Percentiles rank a stretch among this genome's conserved stretches.
Evolutionary conservation across 2,329 filamentous ascomycete genomes (phyloP).

Genomic region (Stenocarpella maydis): DNA sequence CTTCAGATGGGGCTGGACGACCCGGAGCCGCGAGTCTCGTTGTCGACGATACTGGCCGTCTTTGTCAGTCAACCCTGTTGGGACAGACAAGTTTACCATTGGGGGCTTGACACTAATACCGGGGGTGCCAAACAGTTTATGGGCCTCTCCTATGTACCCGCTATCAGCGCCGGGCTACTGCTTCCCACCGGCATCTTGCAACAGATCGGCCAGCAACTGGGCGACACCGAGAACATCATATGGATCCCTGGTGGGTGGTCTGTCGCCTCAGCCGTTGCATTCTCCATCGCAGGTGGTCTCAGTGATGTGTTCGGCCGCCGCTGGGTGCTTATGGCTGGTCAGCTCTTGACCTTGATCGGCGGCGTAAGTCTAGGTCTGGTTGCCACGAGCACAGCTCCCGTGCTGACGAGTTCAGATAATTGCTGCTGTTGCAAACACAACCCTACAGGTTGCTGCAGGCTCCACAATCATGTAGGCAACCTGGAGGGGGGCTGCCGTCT

Average conservation of each 20-base stretch:
- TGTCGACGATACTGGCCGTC: constrained; percentile 30
- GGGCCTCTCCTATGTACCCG: constrained; percentile 29
- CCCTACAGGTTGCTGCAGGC: constrained; percentile 41
- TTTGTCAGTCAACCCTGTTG: constrained; percentile 22
- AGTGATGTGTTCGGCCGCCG: constrained; percentile 37
- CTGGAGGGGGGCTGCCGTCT: no score
- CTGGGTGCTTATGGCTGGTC: constrained; percentile 36
- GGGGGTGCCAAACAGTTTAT: constrained; percentile 25
- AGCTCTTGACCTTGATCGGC: constrained; percentile 35
- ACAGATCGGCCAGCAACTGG: constrained; percentile 38
- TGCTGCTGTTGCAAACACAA: constrained; percentile 40
- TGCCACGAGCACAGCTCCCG: no score
- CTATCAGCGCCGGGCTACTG: constrained; percentile 36
- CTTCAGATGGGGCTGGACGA: not conserved
- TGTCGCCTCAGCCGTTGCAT: constrained; percentile 36
- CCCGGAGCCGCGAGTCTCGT: constrained; percentile 18
- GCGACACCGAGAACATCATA: constrained; percentile 37
- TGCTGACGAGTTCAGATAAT: constrained; percentile 37
- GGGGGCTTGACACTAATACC: not conserved
- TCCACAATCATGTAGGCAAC: constrained; percentile 39
- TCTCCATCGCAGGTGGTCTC: constrained; percentile 36
- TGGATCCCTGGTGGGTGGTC: constrained; percentile 40
- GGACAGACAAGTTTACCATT: no score
- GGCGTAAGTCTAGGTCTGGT: constrained; percentile 6
- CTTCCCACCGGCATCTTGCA: constrained; percentile 39